Evolutionary conservation across 495 filamentous ascomycete genomes (phyloP).

Genomic region (Xylaria longipes): DNA sequence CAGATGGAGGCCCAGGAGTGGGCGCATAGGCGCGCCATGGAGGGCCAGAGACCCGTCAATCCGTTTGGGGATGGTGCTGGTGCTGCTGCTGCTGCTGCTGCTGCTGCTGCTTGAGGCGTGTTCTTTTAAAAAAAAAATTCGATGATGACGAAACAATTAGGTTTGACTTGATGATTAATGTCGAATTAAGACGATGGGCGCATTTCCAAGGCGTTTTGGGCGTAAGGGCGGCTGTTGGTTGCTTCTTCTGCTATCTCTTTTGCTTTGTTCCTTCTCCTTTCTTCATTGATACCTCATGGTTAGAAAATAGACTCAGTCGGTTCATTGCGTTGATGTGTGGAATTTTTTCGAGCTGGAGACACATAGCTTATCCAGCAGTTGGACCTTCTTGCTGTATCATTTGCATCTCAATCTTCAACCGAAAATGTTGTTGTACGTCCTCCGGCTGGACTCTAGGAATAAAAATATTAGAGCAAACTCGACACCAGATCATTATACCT

Average conservation of each 20-base stretch:
- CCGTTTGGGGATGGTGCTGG: background rate
- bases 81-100: background rate
- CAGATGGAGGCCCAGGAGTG: constrained; percentile 10
- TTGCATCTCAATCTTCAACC: background rate
- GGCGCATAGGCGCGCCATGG: background rate
- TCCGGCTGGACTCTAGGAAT: background rate
- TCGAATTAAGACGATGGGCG: background rate
- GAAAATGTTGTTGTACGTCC: background rate
- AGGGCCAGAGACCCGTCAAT: background rate
- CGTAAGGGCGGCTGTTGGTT: background rate
- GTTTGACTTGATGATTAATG: background rate
- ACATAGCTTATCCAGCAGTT: background rate
- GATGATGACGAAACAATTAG: background rate
- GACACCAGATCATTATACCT: background rate
- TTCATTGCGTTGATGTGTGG: background rate
- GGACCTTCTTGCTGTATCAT: background rate
- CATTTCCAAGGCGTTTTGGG: constrained; percentile 16
- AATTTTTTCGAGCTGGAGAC: background rate
- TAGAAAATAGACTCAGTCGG: background rate
- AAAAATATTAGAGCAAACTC: background rate
- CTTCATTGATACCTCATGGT: background rate
- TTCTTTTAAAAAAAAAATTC: too few species aligned
- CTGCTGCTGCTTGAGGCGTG: background rate
- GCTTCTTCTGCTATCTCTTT: background rate
- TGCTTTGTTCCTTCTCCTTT: background rate